Evolutionary conservation across 2,329 filamentous ascomycete genomes (phyloP).

Genomic region (Ophiostoma angusticollis): DNA sequence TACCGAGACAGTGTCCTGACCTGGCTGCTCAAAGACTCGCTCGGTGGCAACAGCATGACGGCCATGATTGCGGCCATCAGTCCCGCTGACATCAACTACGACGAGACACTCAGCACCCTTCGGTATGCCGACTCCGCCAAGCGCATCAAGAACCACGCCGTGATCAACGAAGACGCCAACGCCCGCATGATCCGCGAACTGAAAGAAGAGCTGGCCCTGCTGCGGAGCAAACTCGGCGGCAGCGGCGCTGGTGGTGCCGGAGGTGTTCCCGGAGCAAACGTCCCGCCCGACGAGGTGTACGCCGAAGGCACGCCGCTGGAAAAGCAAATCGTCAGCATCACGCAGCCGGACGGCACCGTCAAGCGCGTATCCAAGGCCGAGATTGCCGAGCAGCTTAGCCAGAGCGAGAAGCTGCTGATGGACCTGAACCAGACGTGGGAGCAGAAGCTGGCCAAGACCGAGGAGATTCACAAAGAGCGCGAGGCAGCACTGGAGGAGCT

Average conservation of each 20-base stretch:
- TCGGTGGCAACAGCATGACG: conserved; percentile 98
- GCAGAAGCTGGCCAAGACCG: conserved; percentile 86
- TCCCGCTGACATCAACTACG: conserved; percentile 96
- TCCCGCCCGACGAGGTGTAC: conserved; percentile 68
- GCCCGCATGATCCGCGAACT: conserved; percentile 97
- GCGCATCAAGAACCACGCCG: conserved; percentile 98
- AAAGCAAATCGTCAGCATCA: conserved; percentile 92
- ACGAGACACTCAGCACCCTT: conserved; percentile 89
- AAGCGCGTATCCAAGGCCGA: conserved; percentile 98
- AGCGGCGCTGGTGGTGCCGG: conserved; percentile 30
- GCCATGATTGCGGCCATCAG: conserved; percentile 99
- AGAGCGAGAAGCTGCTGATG: conserved; percentile 90
- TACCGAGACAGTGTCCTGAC: conserved; percentile 96
- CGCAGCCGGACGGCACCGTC: conserved; percentile 66
- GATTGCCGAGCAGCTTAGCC: conserved; percentile 89
- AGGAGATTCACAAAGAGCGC: conserved; percentile 94
- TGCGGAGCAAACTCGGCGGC: conserved; percentile 69
- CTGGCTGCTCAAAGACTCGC: conserved; percentile 91
- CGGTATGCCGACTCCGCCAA: conserved; percentile 96
- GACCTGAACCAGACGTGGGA: conserved; percentile 99
- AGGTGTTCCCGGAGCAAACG: conserved; percentile 25
- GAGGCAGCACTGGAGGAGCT: conserved; percentile 91
- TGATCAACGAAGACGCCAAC: conserved; percentile 97
- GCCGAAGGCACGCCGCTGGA: conserved; percentile 85
- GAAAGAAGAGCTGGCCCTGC: conserved; percentile 80